Conservation (phyloP, 306 rosid species). For the Lathyrus oleraceus region DNA sequence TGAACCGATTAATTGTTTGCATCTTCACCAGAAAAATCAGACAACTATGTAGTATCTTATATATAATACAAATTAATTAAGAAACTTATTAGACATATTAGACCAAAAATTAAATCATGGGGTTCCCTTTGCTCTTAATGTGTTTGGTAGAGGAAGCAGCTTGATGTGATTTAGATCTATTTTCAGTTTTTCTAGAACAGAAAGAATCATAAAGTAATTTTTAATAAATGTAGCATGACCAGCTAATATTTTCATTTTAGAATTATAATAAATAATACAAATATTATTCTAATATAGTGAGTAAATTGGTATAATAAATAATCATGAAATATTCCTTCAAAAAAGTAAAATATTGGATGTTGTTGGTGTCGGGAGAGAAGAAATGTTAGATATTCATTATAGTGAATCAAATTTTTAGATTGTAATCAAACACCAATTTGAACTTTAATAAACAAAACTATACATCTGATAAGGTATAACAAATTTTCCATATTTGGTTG, state of each 20-base stretch:
- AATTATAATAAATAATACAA: too few species aligned
- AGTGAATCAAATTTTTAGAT: too few species aligned
- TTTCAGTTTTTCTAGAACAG: slow-evolving; percentile 38
- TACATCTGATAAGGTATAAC: too few species aligned
- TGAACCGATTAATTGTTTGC: slow-evolving; percentile 21
- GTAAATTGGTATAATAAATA: too few species aligned
- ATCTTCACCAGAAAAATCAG: slow-evolving; percentile 36
- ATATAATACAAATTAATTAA: slow-evolving; percentile 15
- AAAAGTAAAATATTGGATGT: too few species aligned
- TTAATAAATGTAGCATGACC: slow-evolving; percentile 16
- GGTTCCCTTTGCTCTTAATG: slow-evolving; percentile 43
- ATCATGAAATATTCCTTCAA: too few species aligned
- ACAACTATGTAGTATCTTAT: slow-evolving; percentile 36
- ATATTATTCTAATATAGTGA: too few species aligned
- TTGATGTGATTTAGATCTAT: slow-evolving; percentile 69
- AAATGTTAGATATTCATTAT: too few species aligned
- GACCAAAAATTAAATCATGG: slow-evolving; percentile 41
- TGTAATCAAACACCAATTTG: too few species aligned
- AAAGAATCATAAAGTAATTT: slow-evolving; percentile 24
- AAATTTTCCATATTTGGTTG: too few species aligned
- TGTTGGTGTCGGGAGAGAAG: too few species aligned
- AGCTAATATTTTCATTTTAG: slow-evolving; percentile 16
- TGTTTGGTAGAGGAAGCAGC: slow-evolving; percentile 45
- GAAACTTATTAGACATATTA: slow-evolving; percentile 12
- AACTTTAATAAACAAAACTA: too few species aligned